Evolutionary conservation across 2,329 filamentous ascomycete species (phyloP), one percentile per base, ranked within the genome.

Genomic region (Zymoseptoria pseudotritici): DNA sequence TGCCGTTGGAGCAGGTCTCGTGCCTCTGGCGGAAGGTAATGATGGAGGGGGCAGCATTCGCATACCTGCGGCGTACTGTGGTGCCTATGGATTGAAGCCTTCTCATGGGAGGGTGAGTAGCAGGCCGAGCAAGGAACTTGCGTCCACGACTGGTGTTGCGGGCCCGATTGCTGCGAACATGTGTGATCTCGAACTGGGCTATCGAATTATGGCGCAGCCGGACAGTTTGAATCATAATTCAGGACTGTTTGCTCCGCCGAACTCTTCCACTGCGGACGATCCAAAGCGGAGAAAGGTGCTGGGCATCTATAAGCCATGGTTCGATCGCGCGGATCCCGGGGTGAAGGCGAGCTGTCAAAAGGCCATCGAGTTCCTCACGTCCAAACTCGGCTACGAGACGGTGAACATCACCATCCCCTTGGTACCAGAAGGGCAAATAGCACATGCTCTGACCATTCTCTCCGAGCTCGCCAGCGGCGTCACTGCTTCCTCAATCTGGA

Each of bases 31-130:
- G 1, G 78, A 92, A 24, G 90, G 89, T 46, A 87, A 86, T 4
- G 88, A 91, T 69, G 86, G 87, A 2, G 87, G 88, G 51, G 88
- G 88, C 60, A 89, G 86, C 61, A 83, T 90, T 59, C 85, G 90
- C 49, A 83, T 94, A 46, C 90, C 90, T 0, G 77, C 86, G 0
- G 81, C 82, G 31, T 93, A 89, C 76, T 94, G 90, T 72, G 90
- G 90, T 54, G 77, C 90, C 21, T 96, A 88, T 74, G 91, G 91
- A 2, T 80, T 96, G 60, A 96, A 96, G 74, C 80, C 90, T 0
- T 86, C 84, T 0, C 88, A 94, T 70, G 83, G 87, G 69, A 86
- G 91, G 46, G 82, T 89, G 5, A 82, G 82, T 51, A 79, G 63
- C 54, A 77, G 79, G 3, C 88, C 88, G 0, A 81, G 83, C 1